Conservation (phyloP, 768 basidiomycete species). For the Lactifluus echinatus region DNA sequence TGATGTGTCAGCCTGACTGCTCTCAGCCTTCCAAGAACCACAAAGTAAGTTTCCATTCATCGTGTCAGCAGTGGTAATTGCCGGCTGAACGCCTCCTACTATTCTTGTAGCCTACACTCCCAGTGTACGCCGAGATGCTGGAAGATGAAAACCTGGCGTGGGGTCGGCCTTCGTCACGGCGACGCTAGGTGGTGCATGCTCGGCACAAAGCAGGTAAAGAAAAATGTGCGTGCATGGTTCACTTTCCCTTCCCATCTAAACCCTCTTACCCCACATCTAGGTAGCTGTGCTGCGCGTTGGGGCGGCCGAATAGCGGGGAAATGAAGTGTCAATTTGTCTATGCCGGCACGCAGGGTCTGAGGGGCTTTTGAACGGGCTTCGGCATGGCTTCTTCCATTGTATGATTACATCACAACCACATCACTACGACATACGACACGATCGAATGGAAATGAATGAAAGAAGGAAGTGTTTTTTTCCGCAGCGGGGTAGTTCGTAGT, state of each 20-base stretch:
- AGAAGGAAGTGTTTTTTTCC: no score
- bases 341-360: background rate
- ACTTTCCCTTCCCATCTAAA: background rate
- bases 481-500: no score
- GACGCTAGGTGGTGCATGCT: constrained; percentile 1
- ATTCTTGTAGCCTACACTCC: background rate
- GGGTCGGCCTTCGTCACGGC: constrained; percentile 21
- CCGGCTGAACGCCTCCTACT: background rate
- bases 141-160: constrained; percentile 29
- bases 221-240: background rate
- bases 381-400: background rate
- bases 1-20: background rate
- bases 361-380: background rate
- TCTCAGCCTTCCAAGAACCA: background rate
- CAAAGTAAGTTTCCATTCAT: background rate
- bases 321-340: background rate
- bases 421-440: no score
- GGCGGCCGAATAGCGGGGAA: background rate
- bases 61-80: background rate
- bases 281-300: background rate
- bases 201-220: background rate
- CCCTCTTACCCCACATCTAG: background rate
- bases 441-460: no score
- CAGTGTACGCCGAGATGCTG: constrained; percentile 24
- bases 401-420: no score